These are phyloP conservation scores for Paraleonurus japonicus DNA, from an alignment of 257 asterid genomes.

Conservation along the genomic window DNA sequence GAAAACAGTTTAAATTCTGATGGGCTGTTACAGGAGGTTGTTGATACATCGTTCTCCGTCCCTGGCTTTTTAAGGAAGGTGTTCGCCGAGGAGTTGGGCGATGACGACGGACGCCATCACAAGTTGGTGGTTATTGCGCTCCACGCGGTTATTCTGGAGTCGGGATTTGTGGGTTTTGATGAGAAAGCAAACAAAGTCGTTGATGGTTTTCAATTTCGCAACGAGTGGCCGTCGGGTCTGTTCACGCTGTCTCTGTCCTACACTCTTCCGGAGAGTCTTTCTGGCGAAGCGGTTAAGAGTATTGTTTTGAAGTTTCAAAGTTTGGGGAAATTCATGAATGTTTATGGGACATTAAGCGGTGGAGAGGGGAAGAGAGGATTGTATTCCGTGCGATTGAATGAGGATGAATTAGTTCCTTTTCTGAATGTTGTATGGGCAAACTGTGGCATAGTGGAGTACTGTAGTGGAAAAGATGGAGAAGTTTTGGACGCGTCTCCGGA, in stretches of 20 bases:
- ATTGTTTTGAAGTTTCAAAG: constrained; percentile 61
- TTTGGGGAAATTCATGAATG: constrained; percentile 54
- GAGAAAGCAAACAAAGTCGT: constrained; percentile 31
- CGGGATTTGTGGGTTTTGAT: constrained; percentile 72
- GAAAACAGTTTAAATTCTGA: constrained; percentile 10
- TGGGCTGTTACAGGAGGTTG: constrained; percentile 26
- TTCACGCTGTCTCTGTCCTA: constrained; percentile 47
- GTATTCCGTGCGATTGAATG: constrained; percentile 48
- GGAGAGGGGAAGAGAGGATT: constrained; percentile 28
- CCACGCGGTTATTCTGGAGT: constrained; percentile 77
- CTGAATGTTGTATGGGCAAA: constrained; percentile 87
- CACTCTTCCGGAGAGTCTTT: constrained; percentile 52
- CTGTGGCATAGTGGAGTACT: constrained; percentile 51
- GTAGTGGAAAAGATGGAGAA: constrained; percentile 26
- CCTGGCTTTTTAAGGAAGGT: constrained; percentile 87
- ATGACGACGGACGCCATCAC: constrained; percentile 49
- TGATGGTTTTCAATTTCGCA: constrained; percentile 35
- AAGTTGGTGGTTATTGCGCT: constrained; percentile 62
- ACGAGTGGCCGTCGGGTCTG: constrained; percentile 42
- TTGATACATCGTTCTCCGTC: constrained; percentile 56
- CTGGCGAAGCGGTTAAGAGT: constrained; percentile 15
- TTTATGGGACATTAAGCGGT: constrained; percentile 55
- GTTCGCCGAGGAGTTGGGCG: constrained; percentile 55
- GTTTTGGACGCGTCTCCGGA: constrained; percentile 37
- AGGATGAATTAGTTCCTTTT: constrained; percentile 53